Evolutionary conservation across 2,329 filamentous ascomycete species (phyloP).

Genomic region (Arthrobotrys conoides): DNA sequence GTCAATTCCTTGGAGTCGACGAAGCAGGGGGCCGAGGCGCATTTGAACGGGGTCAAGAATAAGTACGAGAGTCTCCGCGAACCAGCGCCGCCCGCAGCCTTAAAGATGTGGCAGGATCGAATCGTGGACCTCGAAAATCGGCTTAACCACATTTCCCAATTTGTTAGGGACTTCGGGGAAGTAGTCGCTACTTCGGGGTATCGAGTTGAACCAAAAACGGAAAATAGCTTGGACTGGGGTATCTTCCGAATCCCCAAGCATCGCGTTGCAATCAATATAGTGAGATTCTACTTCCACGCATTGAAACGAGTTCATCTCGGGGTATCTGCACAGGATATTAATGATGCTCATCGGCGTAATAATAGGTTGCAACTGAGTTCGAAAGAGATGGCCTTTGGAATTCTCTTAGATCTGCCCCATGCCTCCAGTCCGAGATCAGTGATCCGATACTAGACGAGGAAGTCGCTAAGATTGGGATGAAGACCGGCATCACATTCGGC

Average conservation of each 20-base stretch:
- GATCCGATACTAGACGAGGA: constrained; percentile 10
- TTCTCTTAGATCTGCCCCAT: constrained; percentile 9
- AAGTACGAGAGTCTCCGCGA: constrained; percentile 1
- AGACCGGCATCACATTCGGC: constrained; percentile 29
- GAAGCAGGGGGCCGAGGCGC: constrained; percentile 10
- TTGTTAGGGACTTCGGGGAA: constrained; percentile 30
- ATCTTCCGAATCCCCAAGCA: constrained; percentile 18
- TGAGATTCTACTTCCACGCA: constrained; percentile 8
- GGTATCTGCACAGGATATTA: neutral
- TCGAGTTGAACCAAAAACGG: constrained; percentile 8
- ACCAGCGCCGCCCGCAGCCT: neutral
- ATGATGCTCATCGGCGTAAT: neutral
- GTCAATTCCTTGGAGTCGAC: neutral
- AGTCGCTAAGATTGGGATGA: constrained; percentile 23
- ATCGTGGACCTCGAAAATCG: constrained; percentile 5
- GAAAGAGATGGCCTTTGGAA: constrained; percentile 4
- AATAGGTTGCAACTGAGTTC: neutral
- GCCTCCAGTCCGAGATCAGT: neutral
- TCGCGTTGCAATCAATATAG: constrained; percentile 8
- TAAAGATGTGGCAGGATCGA: neutral
- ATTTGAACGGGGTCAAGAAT: constrained; percentile 19
- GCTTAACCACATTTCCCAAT: constrained; percentile 3
- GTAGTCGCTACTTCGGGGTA: constrained; percentile 39
- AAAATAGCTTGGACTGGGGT: constrained; percentile 31
- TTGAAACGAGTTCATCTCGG: neutral